Percentiles rank a stretch among this genome's conserved stretches.
phyloP scores from a whole-genome alignment of 768 basidiomycete genomes.

The Tephrocybe sp. region DNA sequence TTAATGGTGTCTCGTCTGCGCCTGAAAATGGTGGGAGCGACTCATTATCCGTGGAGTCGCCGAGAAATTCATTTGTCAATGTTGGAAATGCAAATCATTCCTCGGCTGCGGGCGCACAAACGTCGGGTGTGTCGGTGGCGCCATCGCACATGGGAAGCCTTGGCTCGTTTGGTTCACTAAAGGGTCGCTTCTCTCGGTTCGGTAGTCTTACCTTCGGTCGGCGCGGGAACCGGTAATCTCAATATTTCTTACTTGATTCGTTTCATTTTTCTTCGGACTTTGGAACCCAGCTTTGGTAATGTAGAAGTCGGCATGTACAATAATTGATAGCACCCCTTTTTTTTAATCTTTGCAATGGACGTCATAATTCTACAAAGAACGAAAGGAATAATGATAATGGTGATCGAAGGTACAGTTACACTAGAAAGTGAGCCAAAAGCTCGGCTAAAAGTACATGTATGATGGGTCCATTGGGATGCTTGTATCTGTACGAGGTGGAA shows the following conservation, averaged over 20 bases:
- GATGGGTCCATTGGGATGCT: constrained; percentile 12
- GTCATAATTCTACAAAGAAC: constrained; percentile 5
- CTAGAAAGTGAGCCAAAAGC: neutral
- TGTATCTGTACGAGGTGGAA: constrained; percentile 6
- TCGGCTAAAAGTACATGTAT: constrained; percentile 12
- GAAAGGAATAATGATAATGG: constrained; percentile 8
- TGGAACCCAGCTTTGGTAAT: neutral
- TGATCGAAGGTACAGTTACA: constrained; percentile 13
- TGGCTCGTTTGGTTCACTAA: constrained; percentile 58
- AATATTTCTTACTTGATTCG: constrained; percentile 15
- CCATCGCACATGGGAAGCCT: constrained; percentile 63
- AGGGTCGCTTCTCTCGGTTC: constrained; percentile 72
- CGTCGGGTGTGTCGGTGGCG: constrained; percentile 57
- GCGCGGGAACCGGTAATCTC: constrained; percentile 28
- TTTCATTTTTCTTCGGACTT: constrained; percentile 8
- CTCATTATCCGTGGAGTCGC: constrained; percentile 62
- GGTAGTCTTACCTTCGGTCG: constrained; percentile 72
- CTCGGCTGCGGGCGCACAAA: constrained; percentile 32
- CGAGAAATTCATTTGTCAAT: constrained; percentile 73
- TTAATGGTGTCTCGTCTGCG: constrained; percentile 77
- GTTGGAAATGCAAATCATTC: constrained; percentile 52
- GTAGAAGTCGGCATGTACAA: constrained; percentile 9
- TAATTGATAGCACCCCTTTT: constrained; percentile 4
- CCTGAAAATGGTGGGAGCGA: constrained; percentile 62
- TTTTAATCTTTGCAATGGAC: constrained; percentile 1